Evolutionary conservation across 345 rosid species (phyloP).

Genomic region (Murraya paniculata): DNA sequence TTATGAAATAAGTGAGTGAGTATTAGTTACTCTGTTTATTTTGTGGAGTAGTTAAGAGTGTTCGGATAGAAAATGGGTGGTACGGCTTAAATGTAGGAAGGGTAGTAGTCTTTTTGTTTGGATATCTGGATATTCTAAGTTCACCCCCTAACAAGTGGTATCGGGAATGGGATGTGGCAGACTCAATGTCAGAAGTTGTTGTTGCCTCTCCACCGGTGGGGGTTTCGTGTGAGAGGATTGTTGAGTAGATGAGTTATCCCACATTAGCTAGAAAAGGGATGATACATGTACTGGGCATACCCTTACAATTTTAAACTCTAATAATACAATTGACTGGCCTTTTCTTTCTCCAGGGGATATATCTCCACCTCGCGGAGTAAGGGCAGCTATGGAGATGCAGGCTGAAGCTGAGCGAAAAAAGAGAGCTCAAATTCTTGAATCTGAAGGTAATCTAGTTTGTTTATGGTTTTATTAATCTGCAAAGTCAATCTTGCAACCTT

Average conservation of each 20-base stretch:
- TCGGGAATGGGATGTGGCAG: too few relatives aligned
- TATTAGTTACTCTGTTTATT: background rate
- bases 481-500: background rate
- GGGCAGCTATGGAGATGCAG: conserved; percentile 98
- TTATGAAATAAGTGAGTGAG: conserved; percentile 83
- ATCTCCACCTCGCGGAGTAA: conserved; percentile 89
- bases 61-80: too few relatives aligned
- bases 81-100: too few relatives aligned
- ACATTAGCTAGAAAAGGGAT: too few relatives aligned
- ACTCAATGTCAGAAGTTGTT: too few relatives aligned
- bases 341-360: conserved; percentile 74
- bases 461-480: background rate
- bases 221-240: too few relatives aligned
- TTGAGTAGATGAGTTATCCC: too few relatives aligned
- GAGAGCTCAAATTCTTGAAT: conserved; percentile 90
- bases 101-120: too few relatives aligned
- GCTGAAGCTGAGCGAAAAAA: conserved; percentile 97
- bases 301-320: background rate
- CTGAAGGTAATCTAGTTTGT: conserved; percentile 49
- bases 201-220: too few relatives aligned
- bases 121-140: too few relatives aligned
- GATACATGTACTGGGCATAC: background rate
- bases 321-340: background rate
- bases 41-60: too few relatives aligned
- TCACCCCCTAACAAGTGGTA: too few relatives aligned